Evolutionary conservation across 208 protist species (phyloP).

Genomic region (Leptomonas pyrrhocoris): DNA sequence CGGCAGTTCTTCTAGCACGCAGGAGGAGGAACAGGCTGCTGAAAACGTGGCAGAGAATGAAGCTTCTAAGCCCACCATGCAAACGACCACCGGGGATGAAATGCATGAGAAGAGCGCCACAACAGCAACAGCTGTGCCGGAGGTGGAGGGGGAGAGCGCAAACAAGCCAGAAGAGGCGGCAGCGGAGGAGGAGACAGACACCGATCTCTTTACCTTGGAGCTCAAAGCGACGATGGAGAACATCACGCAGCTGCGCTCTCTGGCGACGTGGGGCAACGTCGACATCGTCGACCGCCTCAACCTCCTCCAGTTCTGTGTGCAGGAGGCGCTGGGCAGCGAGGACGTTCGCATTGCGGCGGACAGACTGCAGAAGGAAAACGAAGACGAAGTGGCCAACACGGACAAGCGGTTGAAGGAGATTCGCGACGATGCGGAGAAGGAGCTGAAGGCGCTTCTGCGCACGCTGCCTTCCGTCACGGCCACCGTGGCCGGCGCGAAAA

Average conservation of each 20-base stretch:
- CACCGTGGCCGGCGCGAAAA: neutral
- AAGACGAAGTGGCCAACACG: slow-evolving; percentile 42
- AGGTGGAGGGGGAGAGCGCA: neutral
- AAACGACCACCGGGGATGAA: slow-evolving; percentile 4
- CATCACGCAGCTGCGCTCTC: slow-evolving; percentile 56
- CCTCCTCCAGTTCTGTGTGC: slow-evolving; percentile 77
- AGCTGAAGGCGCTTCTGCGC: slow-evolving; percentile 66
- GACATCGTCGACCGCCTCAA: slow-evolving; percentile 73
- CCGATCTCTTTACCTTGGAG: slow-evolving; percentile 42
- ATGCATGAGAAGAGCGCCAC: slow-evolving; percentile 1
- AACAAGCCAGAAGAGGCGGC: neutral
- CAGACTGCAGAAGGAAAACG: slow-evolving; percentile 45
- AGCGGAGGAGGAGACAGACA: slow-evolving; percentile 23
- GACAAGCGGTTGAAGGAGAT: slow-evolving; percentile 75
- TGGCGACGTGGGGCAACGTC: slow-evolving; percentile 87
- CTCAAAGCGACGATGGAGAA: slow-evolving; percentile 68
- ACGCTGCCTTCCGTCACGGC: slow-evolving; percentile 26
- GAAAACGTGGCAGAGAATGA: slow-evolving; percentile 1
- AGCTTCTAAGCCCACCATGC: too few species aligned
- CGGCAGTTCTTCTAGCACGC: neutral
- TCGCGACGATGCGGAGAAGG: slow-evolving; percentile 78
- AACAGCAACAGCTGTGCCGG: neutral
- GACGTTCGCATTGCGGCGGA: slow-evolving; percentile 63
- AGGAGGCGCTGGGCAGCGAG: slow-evolving; percentile 60
- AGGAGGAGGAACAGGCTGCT: slow-evolving; percentile 13